Base-by-base conservation (phyloP, 441 rosid species). In the Populus hybrid region DNA sequence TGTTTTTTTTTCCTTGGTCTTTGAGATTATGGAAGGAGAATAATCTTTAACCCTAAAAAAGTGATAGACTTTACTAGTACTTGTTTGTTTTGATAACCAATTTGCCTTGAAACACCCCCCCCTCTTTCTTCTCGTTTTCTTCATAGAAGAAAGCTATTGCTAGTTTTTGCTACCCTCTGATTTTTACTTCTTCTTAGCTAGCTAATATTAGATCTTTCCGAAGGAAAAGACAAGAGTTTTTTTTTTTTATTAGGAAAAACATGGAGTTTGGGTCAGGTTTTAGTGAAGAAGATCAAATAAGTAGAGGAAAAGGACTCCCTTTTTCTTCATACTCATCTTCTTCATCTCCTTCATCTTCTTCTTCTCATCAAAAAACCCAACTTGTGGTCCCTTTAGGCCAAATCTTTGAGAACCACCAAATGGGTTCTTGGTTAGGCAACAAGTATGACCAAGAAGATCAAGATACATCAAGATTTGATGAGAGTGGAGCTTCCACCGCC, bases 201-300 rank as follows among this genome's bases (percentile, higher is more conserved):
- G 4, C 71, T 75, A 72, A 10, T 10, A 6, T 3, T 56, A 53
- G 81, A 79, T 87, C 84, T 73, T 73, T n/a, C 75, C 20, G 10
- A 50, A 9, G 40, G 74, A 69, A 56, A 56, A 56, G 64, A 56
- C 64, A n/a, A 20, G 61, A 53, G 1, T 26, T 26, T 26, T 14
- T 23, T 6, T 38, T 38, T 9, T 9, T 38, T n/a, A 23, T 40
- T 21, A 6, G 28, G 7, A 56, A 56, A 70, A 0, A 65, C 36
- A 85, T 87, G 89, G 89, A 83, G 45, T 84, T 83, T 69, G 80
- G 77, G 67, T 71, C 78, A 24, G 84, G 67, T 23, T 79, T 74
- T 74, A 59, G 63, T 59, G 81, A 82, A 77, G 86, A 81, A 73
- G 82, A 78, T 16, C 73, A 80, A 42, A 71, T 72, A 72, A 80